Evolutionary conservation across 495 filamentous ascomycete species (phyloP), one percentile per base, ranked within the genome.

Genomic region (Podospora sp.): DNA sequence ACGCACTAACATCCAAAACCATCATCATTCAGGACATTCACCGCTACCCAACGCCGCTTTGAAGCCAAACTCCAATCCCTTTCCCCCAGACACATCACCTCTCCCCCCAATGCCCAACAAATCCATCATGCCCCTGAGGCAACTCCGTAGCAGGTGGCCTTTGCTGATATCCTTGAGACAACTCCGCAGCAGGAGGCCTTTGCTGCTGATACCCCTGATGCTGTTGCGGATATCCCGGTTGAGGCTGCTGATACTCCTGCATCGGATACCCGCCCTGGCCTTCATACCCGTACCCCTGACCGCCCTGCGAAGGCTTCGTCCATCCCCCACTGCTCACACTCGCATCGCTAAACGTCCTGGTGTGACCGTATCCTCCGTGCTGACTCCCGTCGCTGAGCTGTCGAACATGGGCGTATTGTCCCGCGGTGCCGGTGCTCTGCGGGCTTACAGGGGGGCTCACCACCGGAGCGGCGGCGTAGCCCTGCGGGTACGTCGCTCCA

Each of bases 311-410:
- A 5, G 18, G 56, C 40, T 46, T 46, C 40, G 40, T 46, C 40
- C 40, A 46, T 14, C 40, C 40, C 5, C 40, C 40, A 14, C 40
- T 46, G 16, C 40, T 46, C 11, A 46, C 40, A 18, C 40, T 26
- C 25, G 26, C 56, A 33, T 59, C 56, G 26, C 56, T 59, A n/a
- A n/a, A 59, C 18, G 16, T 33, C 27, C 56, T 59, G 6, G 56
- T 6, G n/a, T 59, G 56, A 9, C 56, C 56, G 6, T 55, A 24
- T 22, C 24, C 20, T n/a, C 6, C 24, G 1, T 6, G 25, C n/a
- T 22, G 56, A 12, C 52, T 55, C 1, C 52, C 52, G 5, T 27
- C 21, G 40, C 40, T 46, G 12, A 46, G 14, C 40, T 46, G 40
- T 14, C 40, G 40, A 14, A 46, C 40, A 46, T 46, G 40, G 40